These are phyloP conservation scores for Neofusicoccum sp. DNA, from an alignment of 2,329 filamentous ascomycete genomes.

Conservation along the genomic window DNA sequence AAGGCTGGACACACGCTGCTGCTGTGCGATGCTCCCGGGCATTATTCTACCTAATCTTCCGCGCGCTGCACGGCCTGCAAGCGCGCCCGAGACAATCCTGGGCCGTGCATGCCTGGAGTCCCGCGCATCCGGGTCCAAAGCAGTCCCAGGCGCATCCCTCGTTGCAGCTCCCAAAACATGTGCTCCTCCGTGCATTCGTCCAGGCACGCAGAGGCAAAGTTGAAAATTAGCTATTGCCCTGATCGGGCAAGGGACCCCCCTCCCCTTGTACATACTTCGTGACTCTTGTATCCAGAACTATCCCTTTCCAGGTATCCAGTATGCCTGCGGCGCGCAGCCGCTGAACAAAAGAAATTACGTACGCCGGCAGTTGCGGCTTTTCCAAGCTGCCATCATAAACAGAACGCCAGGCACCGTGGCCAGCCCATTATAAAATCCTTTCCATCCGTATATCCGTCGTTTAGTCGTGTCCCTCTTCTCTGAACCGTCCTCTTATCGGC, in stretches of 20 bases:
- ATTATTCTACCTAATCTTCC: too few relatives aligned
- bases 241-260: not conserved
- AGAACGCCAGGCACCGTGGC: not conserved
- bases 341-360: not conserved
- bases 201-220: not conserved
- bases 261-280: not conserved
- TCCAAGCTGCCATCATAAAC: not conserved
- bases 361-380: not conserved
- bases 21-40: too few relatives aligned
- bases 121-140: too few relatives aligned
- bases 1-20: too few relatives aligned
- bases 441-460: not conserved
- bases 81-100: too few relatives aligned
- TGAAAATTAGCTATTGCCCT: not conserved
- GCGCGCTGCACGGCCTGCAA: too few relatives aligned
- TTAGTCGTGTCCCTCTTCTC: conserved; percentile 11
- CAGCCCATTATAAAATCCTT: not conserved
- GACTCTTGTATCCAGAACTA: not conserved
- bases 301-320: not conserved
- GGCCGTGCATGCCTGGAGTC: too few relatives aligned
- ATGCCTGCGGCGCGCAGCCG: not conserved
- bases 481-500: conserved; percentile 12
- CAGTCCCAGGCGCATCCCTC: too few relatives aligned
- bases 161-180: not conserved
- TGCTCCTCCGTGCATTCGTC: not conserved